Evolutionary conservation across 2,329 filamentous ascomycete genomes (phyloP), one percentile per base, ranked within the genome.

Genomic region (Pseudocercospora ulei): DNA sequence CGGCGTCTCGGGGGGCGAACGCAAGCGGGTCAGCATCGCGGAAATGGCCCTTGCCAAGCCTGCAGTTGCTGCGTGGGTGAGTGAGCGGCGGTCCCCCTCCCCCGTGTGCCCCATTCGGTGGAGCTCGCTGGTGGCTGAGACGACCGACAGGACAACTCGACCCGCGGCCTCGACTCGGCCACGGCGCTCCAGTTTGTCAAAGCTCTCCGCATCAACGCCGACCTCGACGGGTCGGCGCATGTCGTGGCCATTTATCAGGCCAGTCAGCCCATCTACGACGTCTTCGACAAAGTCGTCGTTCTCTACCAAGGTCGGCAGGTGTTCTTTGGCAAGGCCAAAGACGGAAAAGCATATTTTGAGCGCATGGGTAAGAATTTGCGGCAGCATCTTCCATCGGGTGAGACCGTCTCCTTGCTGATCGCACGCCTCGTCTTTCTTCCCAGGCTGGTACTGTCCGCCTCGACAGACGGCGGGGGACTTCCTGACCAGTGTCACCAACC

Each of bases 231-330:
- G 0, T 60, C 77, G 2, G 62, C 75, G 0, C 70, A 73, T 1
- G 72, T 79, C 27, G 73, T 78, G 9, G 78, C 75, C 0, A 64
- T 80, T 0, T 82, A 82, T 53, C 78, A 82, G 53, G 78, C 78
- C 3, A 74, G 75, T 5, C 78, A 82, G 38, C 74, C 70, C 13
- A 80, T 82, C 39, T 80, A 79, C 54, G 64, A 78, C 14, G 65
- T 76, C 0, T 81, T 82, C 53, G 76, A 82, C 55, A 82, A 82
- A 52, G 76, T 80, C 0, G 63, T 81, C 1, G 70, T 82, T 5
- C 66, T 82, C 2, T 76, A 81, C 29, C 69, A 74, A 38, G 78
- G 78, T 26, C 72, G 74, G 43, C 58, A 81, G 48, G 67, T 80
- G 29, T 82, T 70, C 60, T 81, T 77, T 46, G 78, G 78, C 0